Evolutionary conservation across 2,329 filamentous ascomycete species (phyloP).

Genomic region (Fusarium nanum): DNA sequence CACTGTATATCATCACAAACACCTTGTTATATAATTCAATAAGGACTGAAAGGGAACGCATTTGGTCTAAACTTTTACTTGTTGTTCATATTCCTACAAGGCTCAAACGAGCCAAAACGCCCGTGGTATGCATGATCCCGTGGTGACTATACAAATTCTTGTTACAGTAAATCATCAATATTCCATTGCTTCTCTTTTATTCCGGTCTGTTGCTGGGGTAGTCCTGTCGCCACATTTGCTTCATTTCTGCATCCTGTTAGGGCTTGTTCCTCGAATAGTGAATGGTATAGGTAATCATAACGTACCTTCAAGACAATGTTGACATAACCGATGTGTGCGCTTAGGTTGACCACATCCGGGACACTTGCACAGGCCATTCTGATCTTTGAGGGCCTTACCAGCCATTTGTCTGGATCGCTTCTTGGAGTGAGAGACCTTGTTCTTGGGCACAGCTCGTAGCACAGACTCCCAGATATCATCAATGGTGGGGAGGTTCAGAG

Average conservation of each 20-base stretch:
- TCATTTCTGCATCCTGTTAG: slow-evolving; percentile 55
- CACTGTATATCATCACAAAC: background rate
- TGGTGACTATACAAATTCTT: slow-evolving; percentile 49
- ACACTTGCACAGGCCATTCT: slow-evolving; percentile 87
- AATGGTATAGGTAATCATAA: background rate
- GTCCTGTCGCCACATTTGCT: slow-evolving; percentile 57
- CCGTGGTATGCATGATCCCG: slow-evolving; percentile 49
- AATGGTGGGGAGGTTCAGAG: slow-evolving; percentile 66
- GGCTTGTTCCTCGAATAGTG: slow-evolving; percentile 11
- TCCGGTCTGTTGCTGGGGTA: slow-evolving; percentile 52
- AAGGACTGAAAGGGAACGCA: background rate
- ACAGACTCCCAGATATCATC: slow-evolving; percentile 93
- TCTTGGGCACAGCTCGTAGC: slow-evolving; percentile 93
- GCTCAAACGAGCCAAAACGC: slow-evolving; percentile 50
- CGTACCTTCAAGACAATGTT: slow-evolving; percentile 84
- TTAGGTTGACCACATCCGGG: slow-evolving; percentile 89
- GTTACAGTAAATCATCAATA: slow-evolving; percentile 44
- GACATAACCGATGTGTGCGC: slow-evolving; percentile 88
- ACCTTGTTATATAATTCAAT: background rate
- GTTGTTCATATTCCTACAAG: slow-evolving; percentile 48
- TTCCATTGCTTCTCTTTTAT: slow-evolving; percentile 37
- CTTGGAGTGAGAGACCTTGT: slow-evolving; percentile 97
- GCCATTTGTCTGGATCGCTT: slow-evolving; percentile 94
- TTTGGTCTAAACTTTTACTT: slow-evolving; percentile 10
- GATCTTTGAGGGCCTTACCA: slow-evolving; percentile 93